Conservation (phyloP, 2,329 filamentous ascomycete genomes). For the Phialocephala subalpina region DNA sequence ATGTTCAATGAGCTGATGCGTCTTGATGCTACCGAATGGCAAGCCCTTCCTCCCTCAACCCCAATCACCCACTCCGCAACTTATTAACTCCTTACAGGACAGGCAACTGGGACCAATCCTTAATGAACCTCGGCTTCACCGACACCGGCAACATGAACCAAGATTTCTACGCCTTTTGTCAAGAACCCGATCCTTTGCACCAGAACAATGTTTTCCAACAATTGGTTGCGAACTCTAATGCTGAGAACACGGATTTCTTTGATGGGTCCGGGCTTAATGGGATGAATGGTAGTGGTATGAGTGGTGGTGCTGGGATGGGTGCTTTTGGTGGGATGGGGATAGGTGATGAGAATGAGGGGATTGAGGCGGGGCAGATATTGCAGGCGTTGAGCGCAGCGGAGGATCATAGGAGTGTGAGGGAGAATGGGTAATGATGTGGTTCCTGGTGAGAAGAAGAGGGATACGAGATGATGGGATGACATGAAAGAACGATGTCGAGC, state of each 20-base stretch:
- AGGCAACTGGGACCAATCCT: slow-evolving; percentile 43
- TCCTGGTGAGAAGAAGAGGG: too few species aligned
- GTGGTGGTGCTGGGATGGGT: slow-evolving; percentile 6
- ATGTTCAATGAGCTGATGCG: slow-evolving; percentile 66
- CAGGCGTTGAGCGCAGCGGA: slow-evolving; percentile 42
- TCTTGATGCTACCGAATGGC: slow-evolving; percentile 60
- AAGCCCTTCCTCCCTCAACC: slow-evolving; percentile 23
- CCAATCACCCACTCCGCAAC: background rate
- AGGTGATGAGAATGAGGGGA: slow-evolving; percentile 39
- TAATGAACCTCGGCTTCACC: slow-evolving; percentile 47
- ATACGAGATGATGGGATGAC: background rate
- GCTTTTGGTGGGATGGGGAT: slow-evolving; percentile 12
- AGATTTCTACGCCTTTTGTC: slow-evolving; percentile 44
- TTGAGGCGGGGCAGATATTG: slow-evolving; percentile 44
- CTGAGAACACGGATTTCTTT: slow-evolving; percentile 36
- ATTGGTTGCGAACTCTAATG: slow-evolving; percentile 40
- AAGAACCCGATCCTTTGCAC: slow-evolving; percentile 42
- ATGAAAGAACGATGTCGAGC: background rate
- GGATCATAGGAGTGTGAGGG: slow-evolving; percentile 29
- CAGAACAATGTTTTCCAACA: slow-evolving; percentile 44
- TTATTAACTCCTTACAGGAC: slow-evolving; percentile 37
- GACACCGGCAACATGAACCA: slow-evolving; percentile 44
- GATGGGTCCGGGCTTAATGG: slow-evolving; percentile 32
- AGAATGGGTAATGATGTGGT: background rate
- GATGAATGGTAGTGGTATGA: slow-evolving; percentile 18